phyloP scores from a whole-genome alignment of 306 rosid genomes.

The Fragaria ananassa region DNA sequence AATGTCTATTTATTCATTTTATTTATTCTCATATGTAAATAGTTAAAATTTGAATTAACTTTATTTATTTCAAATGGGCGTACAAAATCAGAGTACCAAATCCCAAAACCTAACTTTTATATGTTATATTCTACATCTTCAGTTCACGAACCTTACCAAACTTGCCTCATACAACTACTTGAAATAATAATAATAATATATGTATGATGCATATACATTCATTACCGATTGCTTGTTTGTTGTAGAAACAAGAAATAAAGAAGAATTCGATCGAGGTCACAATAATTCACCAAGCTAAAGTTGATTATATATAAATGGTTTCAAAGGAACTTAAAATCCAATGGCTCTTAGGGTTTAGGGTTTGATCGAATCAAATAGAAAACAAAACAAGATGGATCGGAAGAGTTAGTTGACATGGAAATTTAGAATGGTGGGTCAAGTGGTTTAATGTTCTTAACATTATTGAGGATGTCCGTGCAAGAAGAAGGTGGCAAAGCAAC shows the following conservation, averaged over 20 bases:
- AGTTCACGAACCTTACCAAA: no score
- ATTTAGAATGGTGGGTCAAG: background rate
- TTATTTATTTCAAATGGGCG: no score
- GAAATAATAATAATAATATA: no score
- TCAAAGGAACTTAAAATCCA: background rate
- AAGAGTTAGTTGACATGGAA: background rate
- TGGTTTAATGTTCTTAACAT: background rate
- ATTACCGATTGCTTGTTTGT: background rate
- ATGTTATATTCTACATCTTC: no score
- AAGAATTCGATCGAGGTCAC: background rate
- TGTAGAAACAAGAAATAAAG: background rate
- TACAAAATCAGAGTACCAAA: background rate
- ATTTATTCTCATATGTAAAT: no score
- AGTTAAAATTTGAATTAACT: no score
- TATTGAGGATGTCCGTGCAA: slow-evolving; percentile 10
- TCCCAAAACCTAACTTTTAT: no score
- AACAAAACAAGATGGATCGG: background rate
- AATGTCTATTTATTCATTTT: no score
- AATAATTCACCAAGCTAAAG: background rate
- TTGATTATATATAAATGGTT: no score
- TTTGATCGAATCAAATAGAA: background rate
- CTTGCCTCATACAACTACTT: no score
- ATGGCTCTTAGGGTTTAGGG: background rate
- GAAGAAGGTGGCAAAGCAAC: slow-evolving; percentile 16
- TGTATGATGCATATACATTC: no score